Percentiles rank a stretch among this genome's conserved stretches.
Conservation (phyloP, 2,329 filamentous ascomycete species). For the Aspergillus thermomutatus region DNA sequence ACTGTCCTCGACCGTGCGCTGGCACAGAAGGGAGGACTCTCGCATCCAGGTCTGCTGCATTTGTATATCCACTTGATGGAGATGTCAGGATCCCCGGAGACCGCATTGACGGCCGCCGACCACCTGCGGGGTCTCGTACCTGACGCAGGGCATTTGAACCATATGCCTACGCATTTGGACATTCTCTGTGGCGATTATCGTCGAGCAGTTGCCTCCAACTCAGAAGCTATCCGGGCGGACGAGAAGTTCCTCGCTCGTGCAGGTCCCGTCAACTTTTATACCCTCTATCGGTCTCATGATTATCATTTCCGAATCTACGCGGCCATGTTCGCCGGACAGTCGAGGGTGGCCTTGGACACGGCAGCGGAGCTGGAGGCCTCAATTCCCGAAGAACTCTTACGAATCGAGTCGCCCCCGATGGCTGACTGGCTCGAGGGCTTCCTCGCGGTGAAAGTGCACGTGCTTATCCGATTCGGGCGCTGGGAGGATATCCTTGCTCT, state of each 20-base stretch:
- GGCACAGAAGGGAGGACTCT: conserved; percentile 43
- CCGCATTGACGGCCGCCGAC: conserved; percentile 60
- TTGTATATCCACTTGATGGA: conserved; percentile 77
- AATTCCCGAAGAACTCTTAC: conserved; percentile 62
- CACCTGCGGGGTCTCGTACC: conserved; percentile 62
- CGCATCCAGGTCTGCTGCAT: conserved; percentile 69
- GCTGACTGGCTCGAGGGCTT: conserved; percentile 76
- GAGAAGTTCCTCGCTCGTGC: conserved; percentile 59
- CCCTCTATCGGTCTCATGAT: conserved; percentile 70
- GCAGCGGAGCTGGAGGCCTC: conserved; percentile 57
- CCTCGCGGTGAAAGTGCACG: conserved; percentile 64
- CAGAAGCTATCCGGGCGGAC: conserved; percentile 64
- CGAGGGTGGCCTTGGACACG: conserved; percentile 59
- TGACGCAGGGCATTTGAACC: conserved; percentile 66
- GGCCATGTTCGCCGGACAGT: conserved; percentile 73
- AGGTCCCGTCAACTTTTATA: conserved; percentile 68
- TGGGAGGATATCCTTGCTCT: conserved; percentile 65
- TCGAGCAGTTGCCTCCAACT: conserved; percentile 64
- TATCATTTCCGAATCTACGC: conserved; percentile 74
- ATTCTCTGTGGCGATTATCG: conserved; percentile 69
- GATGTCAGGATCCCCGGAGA: conserved; percentile 66
- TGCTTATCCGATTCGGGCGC: conserved; percentile 67
- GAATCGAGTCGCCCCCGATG: conserved; percentile 67
- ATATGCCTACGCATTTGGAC: conserved; percentile 78
- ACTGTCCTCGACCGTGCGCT: conserved; percentile 58